Base-by-base conservation (phyloP, 2,329 filamentous ascomycete genomes). In the Neurospora crassa region DNA sequence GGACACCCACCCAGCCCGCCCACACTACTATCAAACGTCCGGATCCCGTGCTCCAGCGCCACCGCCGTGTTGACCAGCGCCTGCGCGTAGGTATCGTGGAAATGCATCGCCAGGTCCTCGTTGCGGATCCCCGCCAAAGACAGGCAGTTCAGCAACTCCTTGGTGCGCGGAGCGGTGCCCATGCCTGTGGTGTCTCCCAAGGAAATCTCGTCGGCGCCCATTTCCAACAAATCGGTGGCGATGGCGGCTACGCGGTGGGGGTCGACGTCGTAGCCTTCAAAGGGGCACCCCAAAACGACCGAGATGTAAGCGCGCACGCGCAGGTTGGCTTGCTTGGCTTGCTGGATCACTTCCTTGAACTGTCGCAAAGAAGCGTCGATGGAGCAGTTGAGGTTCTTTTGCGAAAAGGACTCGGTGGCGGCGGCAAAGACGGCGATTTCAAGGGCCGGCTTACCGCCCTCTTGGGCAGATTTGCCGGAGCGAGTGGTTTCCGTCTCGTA, bases 141-240 rank as follows among this genome's bases (percentile, higher is more conserved):
- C 80, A 93, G 82, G 71, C 89, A 89, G 74, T 85, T 85, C 71
- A 94, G 83, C 67, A 94, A 82, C 71, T 88, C 87, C 70, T 84
- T 83, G 2, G 91, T 93, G 71, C 88, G 84, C 20, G 89, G 90
- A n/a, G 89, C 90, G 0, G 92, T 96, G 41, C 94, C 94, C 87
- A 96, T 94, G 20, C 94, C 94, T 0, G 94, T 95, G 0, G 94
- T 97, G 78, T 97, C 94, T 7, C 93, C 94, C 0, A 97, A 87
- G 1, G 92, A 92, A 75, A 97, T 94, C 84, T 97, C 93, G 78
- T 97, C 93, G 24, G 93, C 94, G 20, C 94, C 94, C 84, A 95
- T 92, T 78, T 94, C 92, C 1, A 97, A 84, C 97, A 53, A 82
- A 77, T 84, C 89, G 72, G 84, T 87, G 0, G 91, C 90, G 67